phyloP scores from a whole-genome alignment of 176 grass and related monocot genomes.

The Carex myosuroides region DNA sequence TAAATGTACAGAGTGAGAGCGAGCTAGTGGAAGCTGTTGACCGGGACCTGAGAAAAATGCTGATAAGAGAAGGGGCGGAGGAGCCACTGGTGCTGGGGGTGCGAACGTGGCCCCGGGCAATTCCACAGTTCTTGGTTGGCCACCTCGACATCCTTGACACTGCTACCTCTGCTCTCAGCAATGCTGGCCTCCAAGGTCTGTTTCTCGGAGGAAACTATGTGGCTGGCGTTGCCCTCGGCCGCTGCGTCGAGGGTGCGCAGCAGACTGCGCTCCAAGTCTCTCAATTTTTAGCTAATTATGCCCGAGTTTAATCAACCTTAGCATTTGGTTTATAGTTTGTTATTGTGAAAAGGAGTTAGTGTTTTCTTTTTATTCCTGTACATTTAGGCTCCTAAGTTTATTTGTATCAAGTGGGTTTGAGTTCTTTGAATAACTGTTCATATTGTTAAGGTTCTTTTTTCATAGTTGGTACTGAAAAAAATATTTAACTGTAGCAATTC shows the following conservation, averaged over 20 bases:
- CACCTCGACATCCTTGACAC: slow-evolving; percentile 72
- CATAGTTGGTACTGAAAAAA: no score
- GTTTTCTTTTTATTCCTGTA: background rate
- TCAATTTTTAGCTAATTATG: slow-evolving; percentile 61
- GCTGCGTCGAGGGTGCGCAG: slow-evolving; percentile 36
- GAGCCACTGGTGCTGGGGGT: slow-evolving; percentile 63
- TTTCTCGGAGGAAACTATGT: no score
- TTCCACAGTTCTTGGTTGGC: slow-evolving; percentile 82
- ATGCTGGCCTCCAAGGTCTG: no score
- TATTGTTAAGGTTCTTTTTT: no score
- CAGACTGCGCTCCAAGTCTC: slow-evolving; percentile 56
- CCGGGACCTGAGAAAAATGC: slow-evolving; percentile 54
- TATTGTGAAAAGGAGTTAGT: background rate
- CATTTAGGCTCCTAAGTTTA: background rate
- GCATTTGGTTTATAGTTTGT: background rate
- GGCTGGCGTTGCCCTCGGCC: no score
- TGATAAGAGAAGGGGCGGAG: slow-evolving; percentile 61
- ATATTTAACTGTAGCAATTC: no score
- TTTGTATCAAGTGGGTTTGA: no score
- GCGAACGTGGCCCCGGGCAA: slow-evolving; percentile 80
- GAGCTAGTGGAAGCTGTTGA: slow-evolving; percentile 87
- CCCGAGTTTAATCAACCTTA: background rate
- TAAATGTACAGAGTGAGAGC: slow-evolving; percentile 45
- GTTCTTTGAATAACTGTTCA: no score
- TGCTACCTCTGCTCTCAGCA: slow-evolving; percentile 35